A percentile compares a stretch with the other conserved stretches of the same genome.
Evolutionary conservation across 768 basidiomycete genomes (phyloP).

Genomic region (Boletus vermiculosoides): DNA sequence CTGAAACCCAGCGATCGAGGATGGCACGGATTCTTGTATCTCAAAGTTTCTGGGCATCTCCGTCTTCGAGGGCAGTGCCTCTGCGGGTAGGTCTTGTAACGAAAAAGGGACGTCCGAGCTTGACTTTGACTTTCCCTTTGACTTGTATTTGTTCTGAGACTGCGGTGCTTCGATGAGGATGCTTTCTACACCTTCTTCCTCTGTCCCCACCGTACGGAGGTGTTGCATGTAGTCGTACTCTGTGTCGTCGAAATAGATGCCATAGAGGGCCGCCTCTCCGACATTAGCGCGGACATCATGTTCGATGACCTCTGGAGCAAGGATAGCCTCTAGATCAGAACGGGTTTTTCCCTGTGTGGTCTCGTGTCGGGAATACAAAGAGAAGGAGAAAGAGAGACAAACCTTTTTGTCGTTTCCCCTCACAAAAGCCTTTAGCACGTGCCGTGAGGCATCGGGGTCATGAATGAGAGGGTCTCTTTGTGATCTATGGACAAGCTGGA

Average conservation of each 20-base stretch:
- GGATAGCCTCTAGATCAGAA: conserved; percentile 67
- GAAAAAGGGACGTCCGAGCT: conserved; percentile 39
- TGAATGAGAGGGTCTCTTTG: conserved; percentile 95
- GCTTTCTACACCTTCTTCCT: conserved; percentile 80
- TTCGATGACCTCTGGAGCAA: conserved; percentile 48
- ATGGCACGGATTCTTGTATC: conserved; percentile 73
- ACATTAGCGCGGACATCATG: conserved; percentile 53
- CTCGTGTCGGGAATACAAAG: conserved; percentile 16
- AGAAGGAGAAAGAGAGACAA: background rate
- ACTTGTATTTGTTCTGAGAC: conserved; percentile 34
- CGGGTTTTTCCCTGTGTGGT: conserved; percentile 69
- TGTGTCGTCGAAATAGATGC: conserved; percentile 92
- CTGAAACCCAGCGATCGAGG: conserved; percentile 83
- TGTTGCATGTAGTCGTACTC: conserved; percentile 99
- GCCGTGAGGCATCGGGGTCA: conserved; percentile 82
- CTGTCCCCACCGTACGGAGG: conserved; percentile 71
- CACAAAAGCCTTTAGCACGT: conserved; percentile 85
- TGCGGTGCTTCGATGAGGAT: conserved; percentile 76
- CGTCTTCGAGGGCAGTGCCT: conserved; percentile 64
- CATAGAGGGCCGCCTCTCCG: conserved; percentile 88
- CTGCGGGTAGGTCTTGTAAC: conserved; percentile 63
- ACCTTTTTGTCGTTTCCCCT: conserved; percentile 73
- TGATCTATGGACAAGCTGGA: conserved; percentile 95
- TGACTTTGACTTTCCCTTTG: conserved; percentile 36
- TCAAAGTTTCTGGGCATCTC: conserved; percentile 78